Evolutionary conservation across 2,329 filamentous ascomycete species (phyloP).

Genomic region (Beauveria sp.): DNA sequence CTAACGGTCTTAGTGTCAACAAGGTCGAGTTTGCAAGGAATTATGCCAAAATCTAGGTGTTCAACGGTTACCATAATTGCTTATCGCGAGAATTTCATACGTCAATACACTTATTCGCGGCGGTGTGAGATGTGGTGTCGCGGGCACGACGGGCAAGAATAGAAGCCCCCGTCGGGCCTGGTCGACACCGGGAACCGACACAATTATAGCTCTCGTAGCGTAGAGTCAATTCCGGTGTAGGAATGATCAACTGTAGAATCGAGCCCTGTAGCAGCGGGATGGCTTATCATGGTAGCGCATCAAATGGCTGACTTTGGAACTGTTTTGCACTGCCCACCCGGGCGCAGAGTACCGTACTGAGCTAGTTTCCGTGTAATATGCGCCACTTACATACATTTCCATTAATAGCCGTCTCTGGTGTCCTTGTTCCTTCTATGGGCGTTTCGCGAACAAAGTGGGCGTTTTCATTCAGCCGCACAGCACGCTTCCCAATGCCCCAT

Average conservation of each 20-base stretch:
- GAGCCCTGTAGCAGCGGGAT: not conserved
- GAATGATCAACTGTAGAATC: not conserved
- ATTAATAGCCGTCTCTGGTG: not conserved
- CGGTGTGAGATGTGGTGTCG: conserved; percentile 11
- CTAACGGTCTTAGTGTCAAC: conserved; percentile 19
- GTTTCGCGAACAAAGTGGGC: conserved; percentile 1
- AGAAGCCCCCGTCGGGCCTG: conserved; percentile 8
- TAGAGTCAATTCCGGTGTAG: not conserved
- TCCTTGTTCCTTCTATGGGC: not conserved
- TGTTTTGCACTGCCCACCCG: not conserved
- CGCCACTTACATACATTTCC: conserved; percentile 2
- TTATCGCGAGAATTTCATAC: conserved; percentile 6
- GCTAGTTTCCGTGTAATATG: not conserved
- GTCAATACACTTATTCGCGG: conserved; percentile 10
- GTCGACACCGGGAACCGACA: conserved; percentile 5
- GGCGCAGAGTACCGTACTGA: not conserved
- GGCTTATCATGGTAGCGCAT: not conserved
- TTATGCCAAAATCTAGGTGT: conserved; percentile 19
- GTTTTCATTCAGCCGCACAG: conserved; percentile 3
- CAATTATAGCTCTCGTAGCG: not conserved
- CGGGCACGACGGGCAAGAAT: conserved; percentile 9
- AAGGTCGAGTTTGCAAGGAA: conserved; percentile 23
- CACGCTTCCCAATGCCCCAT: not conserved
- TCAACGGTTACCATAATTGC: not conserved
- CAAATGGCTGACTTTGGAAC: not conserved